Percentiles rank a stretch among this genome's conserved stretches.
These are phyloP conservation scores for Lentinula aciculospora DNA, from an alignment of 768 basidiomycete genomes.

Conservation along the genomic window DNA sequence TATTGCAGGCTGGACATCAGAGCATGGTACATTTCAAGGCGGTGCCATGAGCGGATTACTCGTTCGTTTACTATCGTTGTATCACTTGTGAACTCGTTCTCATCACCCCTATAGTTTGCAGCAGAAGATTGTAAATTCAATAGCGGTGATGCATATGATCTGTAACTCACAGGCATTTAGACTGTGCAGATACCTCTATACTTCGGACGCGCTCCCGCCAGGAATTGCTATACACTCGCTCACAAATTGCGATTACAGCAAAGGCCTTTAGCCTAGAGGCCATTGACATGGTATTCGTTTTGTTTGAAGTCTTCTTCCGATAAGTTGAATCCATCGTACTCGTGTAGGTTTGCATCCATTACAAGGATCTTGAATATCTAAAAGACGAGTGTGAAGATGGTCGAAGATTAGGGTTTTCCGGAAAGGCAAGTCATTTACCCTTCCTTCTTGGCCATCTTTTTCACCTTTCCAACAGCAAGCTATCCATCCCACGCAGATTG, in stretches of 20 bases:
- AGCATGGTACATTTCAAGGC: slow-evolving; percentile 39
- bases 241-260: slow-evolving; percentile 74
- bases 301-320: background rate
- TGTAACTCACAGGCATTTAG: slow-evolving; percentile 31
- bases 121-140: slow-evolving; percentile 80
- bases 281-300: slow-evolving; percentile 73
- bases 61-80: slow-evolving; percentile 35
- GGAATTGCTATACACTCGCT: slow-evolving; percentile 82
- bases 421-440: slow-evolving; percentile 51
- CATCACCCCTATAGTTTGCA: slow-evolving; percentile 59
- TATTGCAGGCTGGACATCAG: slow-evolving; percentile 67
- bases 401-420: slow-evolving; percentile 79
- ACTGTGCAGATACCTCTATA: slow-evolving; percentile 86
- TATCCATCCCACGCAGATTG: slow-evolving; percentile 85
- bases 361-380: slow-evolving; percentile 65
- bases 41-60: slow-evolving; percentile 60
- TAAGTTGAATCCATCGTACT: background rate
- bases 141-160: background rate
- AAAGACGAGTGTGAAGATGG: slow-evolving; percentile 78
- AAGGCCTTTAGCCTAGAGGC: slow-evolving; percentile 80
- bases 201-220: slow-evolving; percentile 66
- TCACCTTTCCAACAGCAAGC: slow-evolving; percentile 63
- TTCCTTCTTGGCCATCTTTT: slow-evolving; percentile 1
- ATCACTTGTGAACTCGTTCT: background rate
- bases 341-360: slow-evolving; percentile 78